Conservation (phyloP, 192 early-diverging fungal species). For the Entrophospora sp. region DNA sequence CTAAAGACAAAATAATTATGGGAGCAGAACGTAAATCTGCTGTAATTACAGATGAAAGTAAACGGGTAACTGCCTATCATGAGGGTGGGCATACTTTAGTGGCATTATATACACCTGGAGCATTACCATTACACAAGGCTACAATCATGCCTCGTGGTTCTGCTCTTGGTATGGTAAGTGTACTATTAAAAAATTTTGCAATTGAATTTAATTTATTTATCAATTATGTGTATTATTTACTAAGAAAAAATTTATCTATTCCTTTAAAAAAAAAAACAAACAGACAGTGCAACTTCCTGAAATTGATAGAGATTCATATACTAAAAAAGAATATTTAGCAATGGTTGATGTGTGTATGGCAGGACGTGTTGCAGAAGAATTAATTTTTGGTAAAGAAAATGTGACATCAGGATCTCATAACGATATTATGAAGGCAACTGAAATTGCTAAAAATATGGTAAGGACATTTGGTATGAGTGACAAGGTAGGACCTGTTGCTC, state of each 20-base stretch:
- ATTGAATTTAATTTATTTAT: background rate
- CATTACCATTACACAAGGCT: conserved; percentile 95
- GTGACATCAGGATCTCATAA: conserved; percentile 90
- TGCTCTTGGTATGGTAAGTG: conserved; percentile 54
- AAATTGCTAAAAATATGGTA: conserved; percentile 87
- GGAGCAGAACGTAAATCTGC: conserved; percentile 91
- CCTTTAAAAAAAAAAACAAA: too few relatives aligned
- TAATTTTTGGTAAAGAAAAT: conserved; percentile 89
- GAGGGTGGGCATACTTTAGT: conserved; percentile 97
- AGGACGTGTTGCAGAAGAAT: conserved; percentile 94
- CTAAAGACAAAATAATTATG: conserved; percentile 99
- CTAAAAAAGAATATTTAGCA: conserved; percentile 77
- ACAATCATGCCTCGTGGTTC: conserved; percentile 96
- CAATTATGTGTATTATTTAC: too few relatives aligned
- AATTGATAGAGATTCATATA: conserved; percentile 72
- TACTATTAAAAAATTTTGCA: background rate
- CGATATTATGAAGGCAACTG: conserved; percentile 87
- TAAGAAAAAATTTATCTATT: too few relatives aligned
- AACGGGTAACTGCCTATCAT: conserved; percentile 91
- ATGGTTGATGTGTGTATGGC: conserved; percentile 96
- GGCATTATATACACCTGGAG: conserved; percentile 89
- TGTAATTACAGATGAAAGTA: conserved; percentile 80
- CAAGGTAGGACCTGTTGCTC: conserved; percentile 68
- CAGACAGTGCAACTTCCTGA: conserved; percentile 89
- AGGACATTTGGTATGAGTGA: conserved; percentile 91